Base-by-base conservation (phyloP, 2,329 filamentous ascomycete species). In the Phoma sp. region DNA sequence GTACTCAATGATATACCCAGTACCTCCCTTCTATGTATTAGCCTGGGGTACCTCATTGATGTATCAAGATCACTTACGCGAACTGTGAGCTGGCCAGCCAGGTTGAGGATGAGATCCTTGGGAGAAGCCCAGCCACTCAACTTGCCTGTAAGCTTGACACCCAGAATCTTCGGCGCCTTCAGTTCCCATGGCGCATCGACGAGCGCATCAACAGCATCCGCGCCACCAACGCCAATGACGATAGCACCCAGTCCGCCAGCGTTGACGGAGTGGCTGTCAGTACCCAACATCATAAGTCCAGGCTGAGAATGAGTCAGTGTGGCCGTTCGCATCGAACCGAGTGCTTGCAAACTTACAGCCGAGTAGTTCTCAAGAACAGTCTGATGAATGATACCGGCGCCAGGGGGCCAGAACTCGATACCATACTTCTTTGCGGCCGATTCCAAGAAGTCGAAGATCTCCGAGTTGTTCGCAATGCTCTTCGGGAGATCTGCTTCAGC, bases 321-420 rank as follows among this genome's bases (percentile, higher is more conserved):
- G n/a, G n/a, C n/a, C n/a, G n/a, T n/a, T n/a, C n/a, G n/a, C n/a
- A n/a, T n/a, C n/a, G n/a, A n/a, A n/a, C n/a, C n/a, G n/a, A n/a
- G n/a, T n/a, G n/a, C n/a, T n/a, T n/a, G n/a, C n/a, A n/a, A n/a
- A 51, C 48, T 43, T n/a, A 51, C 48, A n/a, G 94, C 87, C 31
- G 93, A 91, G 74, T 99, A 99, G 79, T 99, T 98, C 81, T 99
- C 95, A 67, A 99, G 79, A 21, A 99, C 95, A 47, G 91, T 96
- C 84, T 99, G 95, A 79, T 99, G 95, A 64, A 99, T 76, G 40
- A 76, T 76, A 37, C 74, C 74, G 6, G 74, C 74, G 21, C 74
- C 74, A 10, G 74, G 74, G 22, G 74, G 74, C 74, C 74, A 76
- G 38, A 76, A 76, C 53, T 76, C 74, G 52, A 82, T 81, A 1